phyloP scores from a whole-genome alignment of 768 basidiomycete species.

The Dendrothele bispora region DNA sequence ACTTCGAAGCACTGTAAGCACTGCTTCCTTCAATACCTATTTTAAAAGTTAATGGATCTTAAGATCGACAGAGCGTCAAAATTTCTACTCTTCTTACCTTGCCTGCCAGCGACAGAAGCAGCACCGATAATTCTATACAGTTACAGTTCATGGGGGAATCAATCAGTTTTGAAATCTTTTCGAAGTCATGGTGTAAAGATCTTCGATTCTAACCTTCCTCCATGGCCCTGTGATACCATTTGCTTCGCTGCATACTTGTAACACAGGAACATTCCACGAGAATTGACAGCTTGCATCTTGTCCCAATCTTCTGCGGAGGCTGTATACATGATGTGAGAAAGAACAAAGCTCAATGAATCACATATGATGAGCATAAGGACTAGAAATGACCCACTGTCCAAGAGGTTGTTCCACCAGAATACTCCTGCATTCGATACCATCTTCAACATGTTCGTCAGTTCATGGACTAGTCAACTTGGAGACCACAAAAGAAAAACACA shows the following conservation, averaged over 20 bases:
- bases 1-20: conserved; percentile 37
- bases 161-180: no score
- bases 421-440: conserved; percentile 35
- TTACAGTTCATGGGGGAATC: no score
- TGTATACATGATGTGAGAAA: neutral
- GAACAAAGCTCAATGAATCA: neutral
- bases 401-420: conserved; percentile 12
- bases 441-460: conserved; percentile 14
- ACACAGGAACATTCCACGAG: no score
- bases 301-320: conserved; percentile 17
- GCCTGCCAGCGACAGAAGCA: conserved; percentile 3
- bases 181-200: no score
- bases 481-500: conserved; percentile 12
- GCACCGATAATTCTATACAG: conserved; percentile 35
- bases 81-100: no score
- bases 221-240: no score
- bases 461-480: neutral
- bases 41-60: neutral
- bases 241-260: no score
- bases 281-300: no score
- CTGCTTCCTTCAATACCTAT: neutral
- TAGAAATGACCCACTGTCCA: conserved; percentile 18
- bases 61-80: no score
- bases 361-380: neutral
- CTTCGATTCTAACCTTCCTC: no score